Evolutionary conservation across 768 basidiomycete species (phyloP).

Genomic region (Termitomyces sp.): DNA sequence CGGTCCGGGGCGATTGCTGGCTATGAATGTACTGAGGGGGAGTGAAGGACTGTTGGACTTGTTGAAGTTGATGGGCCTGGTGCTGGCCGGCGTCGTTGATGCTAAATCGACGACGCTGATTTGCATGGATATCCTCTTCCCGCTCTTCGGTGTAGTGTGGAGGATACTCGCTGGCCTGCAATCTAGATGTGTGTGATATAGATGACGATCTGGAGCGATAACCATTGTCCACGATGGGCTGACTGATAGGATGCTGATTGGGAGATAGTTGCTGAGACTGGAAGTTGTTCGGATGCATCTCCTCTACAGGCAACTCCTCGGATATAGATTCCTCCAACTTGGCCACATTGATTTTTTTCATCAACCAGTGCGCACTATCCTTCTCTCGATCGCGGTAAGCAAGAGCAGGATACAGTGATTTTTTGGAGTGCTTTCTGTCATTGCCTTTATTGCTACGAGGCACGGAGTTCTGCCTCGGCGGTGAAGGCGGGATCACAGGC

Average conservation of each 20-base stretch:
- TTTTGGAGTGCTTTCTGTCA: slow-evolving; percentile 40
- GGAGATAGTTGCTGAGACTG: slow-evolving; percentile 2
- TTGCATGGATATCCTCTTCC: slow-evolving; percentile 6
- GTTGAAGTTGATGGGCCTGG: slow-evolving; percentile 16
- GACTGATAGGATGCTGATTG: background rate
- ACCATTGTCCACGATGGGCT: background rate
- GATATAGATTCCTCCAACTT: background rate
- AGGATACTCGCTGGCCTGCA: slow-evolving; percentile 15
- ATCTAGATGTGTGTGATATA: slow-evolving; percentile 12
- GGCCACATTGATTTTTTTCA: slow-evolving; percentile 4
- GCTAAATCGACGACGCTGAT: slow-evolving; percentile 16
- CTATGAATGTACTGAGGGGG: slow-evolving; percentile 1
- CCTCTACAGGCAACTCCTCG: background rate
- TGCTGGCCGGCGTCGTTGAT: slow-evolving; percentile 14
- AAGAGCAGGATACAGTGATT: slow-evolving; percentile 33
- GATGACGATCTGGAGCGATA: slow-evolving; percentile 26
- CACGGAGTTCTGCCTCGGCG: background rate
- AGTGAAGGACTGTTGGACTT: slow-evolving; percentile 10
- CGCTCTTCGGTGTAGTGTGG: slow-evolving; percentile 12
- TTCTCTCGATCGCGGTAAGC: slow-evolving; percentile 45
- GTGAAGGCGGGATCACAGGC: background rate
- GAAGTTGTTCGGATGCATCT: background rate
- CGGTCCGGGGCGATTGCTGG: slow-evolving; percentile 15
- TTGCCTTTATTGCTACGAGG: slow-evolving; percentile 16
- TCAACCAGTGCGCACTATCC: slow-evolving; percentile 16